Evolutionary conservation across 2,329 filamentous ascomycete species (phyloP).

Genomic region (Hypoxylon sp.): DNA sequence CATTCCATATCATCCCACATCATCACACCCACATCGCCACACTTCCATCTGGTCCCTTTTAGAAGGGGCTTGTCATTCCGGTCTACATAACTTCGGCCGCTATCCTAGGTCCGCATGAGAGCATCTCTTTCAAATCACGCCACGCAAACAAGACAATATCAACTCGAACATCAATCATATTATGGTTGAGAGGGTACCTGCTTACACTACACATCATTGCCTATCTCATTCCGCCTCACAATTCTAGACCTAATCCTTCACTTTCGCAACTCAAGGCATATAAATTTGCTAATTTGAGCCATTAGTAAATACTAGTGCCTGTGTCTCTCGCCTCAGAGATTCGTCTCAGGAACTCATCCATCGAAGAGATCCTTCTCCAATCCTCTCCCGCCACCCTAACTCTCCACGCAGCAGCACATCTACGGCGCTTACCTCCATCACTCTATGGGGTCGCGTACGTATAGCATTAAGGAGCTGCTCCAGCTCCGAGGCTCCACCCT

Average conservation of each 20-base stretch:
- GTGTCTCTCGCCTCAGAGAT: background rate
- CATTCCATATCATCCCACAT: background rate
- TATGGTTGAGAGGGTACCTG: background rate
- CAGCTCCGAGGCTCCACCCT: slow-evolving; percentile 53
- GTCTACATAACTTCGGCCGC: background rate
- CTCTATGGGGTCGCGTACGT: slow-evolving; percentile 62
- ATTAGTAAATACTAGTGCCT: slow-evolving; percentile 2
- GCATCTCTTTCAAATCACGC: background rate
- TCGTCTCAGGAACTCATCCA: background rate
- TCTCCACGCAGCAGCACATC: slow-evolving; percentile 55
- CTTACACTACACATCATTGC: background rate
- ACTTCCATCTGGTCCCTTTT: background rate
- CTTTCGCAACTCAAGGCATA: slow-evolving; percentile 58
- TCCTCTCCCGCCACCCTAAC: slow-evolving; percentile 59
- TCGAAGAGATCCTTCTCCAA: slow-evolving; percentile 52
- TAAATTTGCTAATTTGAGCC: slow-evolving; percentile 53
- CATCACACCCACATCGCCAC: too few relatives aligned
- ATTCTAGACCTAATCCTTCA: slow-evolving; percentile 6
- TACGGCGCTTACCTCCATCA: slow-evolving; percentile 59
- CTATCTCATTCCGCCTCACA: background rate
- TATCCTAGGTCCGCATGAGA: slow-evolving; percentile 3
- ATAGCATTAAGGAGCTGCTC: slow-evolving; percentile 64
- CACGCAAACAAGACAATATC: background rate
- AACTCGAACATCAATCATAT: background rate
- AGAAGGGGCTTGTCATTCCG: background rate